Evolutionary conservation across 306 rosid genomes (phyloP).

Genomic region (Glycine tomentella): DNA sequence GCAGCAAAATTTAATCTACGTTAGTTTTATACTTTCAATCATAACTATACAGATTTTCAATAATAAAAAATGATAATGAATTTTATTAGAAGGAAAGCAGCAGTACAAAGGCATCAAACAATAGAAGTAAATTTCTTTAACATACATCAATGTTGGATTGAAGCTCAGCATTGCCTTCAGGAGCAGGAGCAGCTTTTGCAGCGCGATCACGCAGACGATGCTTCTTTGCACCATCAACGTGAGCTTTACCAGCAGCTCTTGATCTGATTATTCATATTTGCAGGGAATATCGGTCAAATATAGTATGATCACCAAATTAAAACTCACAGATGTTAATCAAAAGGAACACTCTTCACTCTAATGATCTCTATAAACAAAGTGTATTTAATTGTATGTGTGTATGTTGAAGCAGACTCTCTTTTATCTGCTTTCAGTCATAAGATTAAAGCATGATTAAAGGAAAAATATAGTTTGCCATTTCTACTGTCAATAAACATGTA

Average conservation of each 20-base stretch:
- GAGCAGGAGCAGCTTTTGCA: constrained; percentile 72
- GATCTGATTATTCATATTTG: constrained; percentile 56
- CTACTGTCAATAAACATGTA: not conserved
- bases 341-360: not conserved
- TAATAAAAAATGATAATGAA: constrained; percentile 13
- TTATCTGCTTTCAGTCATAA: constrained; percentile 29
- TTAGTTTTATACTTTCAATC: constrained; percentile 10
- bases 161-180: constrained; percentile 94
- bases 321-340: constrained; percentile 23
- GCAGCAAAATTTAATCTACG: constrained; percentile 20
- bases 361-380: not conserved
- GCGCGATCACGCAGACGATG: constrained; percentile 67
- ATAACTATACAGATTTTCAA: not conserved
- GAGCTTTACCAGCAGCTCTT: constrained; percentile 77
- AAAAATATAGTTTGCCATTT: not conserved
- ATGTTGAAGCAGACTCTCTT: constrained; percentile 23
- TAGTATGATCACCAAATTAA: constrained; percentile 27
- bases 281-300: constrained; percentile 15
- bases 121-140: constrained; percentile 34
- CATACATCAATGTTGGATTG: constrained; percentile 88
- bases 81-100: not conserved
- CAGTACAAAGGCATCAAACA: constrained; percentile 1
- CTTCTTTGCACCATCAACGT: constrained; percentile 75
- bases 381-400: not conserved
- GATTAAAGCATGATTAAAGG: constrained; percentile 34